A percentile compares a stretch with the other conserved stretches of the same genome.
These are phyloP conservation scores for Solanum phureja DNA, from an alignment of 257 asterid species.

Conservation along the genomic window DNA sequence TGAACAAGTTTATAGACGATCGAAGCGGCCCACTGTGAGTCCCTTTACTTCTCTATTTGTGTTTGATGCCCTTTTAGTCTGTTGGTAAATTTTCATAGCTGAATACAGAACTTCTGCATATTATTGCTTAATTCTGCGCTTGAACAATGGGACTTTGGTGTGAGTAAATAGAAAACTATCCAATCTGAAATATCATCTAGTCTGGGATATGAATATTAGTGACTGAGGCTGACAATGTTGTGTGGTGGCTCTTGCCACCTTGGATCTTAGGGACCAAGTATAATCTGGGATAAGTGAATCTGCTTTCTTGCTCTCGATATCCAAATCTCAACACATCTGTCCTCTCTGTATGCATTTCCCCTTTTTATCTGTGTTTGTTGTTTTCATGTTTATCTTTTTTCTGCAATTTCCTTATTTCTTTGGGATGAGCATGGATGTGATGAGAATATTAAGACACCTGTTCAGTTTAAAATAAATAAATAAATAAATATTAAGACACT, in stretches of 20 bases:
- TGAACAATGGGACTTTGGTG: not conserved
- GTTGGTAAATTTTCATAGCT: not conserved
- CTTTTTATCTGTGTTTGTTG: not conserved
- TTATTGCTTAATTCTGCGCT: not conserved
- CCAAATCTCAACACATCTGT: not conserved
- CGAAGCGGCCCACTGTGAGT: constrained; percentile 98
- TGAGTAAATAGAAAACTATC: not conserved
- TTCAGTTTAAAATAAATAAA: too few species aligned
- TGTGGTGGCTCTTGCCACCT: not conserved
- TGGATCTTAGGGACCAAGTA: not conserved
- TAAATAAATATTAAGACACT: not conserved
- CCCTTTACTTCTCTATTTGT: not conserved
- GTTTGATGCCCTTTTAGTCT: not conserved
- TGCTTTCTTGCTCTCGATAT: not conserved
- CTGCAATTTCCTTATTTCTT: not conserved
- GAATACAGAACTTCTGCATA: not conserved
- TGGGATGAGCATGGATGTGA: not conserved
- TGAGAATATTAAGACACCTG: not conserved
- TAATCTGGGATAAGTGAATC: not conserved
- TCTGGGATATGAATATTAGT: not conserved
- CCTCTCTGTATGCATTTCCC: not conserved
- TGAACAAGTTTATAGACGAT: constrained; percentile 56
- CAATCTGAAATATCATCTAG: not conserved
- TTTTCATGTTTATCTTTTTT: not conserved
- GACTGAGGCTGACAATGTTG: not conserved